phyloP scores from a whole-genome alignment of 352 stramenopile species.

The Peronosclerospora sorghi region DNA sequence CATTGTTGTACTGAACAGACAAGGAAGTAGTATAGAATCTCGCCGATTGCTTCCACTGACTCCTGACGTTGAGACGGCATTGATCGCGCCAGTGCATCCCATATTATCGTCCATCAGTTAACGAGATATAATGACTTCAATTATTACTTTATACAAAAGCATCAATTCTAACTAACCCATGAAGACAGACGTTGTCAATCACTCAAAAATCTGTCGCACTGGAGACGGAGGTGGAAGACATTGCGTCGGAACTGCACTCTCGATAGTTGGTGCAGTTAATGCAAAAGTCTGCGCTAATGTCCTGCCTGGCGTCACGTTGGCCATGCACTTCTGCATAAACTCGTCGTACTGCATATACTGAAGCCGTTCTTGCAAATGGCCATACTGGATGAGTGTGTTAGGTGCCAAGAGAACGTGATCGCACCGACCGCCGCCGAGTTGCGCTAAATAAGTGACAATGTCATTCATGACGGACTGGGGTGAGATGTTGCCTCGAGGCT shows the following conservation, averaged over 20 bases:
- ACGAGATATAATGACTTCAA: too few species aligned
- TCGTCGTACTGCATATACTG: slow-evolving; percentile 41
- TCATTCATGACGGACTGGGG: slow-evolving; percentile 24
- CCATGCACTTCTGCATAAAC: slow-evolving; percentile 33
- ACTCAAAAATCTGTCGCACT: slow-evolving; percentile 32
- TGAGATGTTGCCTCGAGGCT: slow-evolving; percentile 23
- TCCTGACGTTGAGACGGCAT: too few species aligned
- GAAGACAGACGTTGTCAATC: slow-evolving; percentile 12
- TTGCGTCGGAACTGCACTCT: slow-evolving; percentile 22
- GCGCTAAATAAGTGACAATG: slow-evolving; percentile 28
- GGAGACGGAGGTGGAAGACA: slow-evolving; percentile 24
- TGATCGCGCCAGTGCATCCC: too few species aligned
- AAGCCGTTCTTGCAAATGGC: slow-evolving; percentile 28
- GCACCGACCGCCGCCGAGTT: slow-evolving; percentile 24
- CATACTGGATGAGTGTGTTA: slow-evolving; percentile 38
- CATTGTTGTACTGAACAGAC: too few species aligned
- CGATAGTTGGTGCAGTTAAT: slow-evolving; percentile 18
- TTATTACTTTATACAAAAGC: too few species aligned
- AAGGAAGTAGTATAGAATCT: too few species aligned
- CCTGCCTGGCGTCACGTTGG: slow-evolving; percentile 19
- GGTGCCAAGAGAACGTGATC: slow-evolving; percentile 27
- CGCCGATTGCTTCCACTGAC: too few species aligned
- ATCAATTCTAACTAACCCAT: too few species aligned
- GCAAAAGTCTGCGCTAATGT: slow-evolving; percentile 28
- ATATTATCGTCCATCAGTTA: too few species aligned